Evolutionary conservation across 257 asterid genomes (phyloP).

Genomic region (Gentiana macrophylla): DNA sequence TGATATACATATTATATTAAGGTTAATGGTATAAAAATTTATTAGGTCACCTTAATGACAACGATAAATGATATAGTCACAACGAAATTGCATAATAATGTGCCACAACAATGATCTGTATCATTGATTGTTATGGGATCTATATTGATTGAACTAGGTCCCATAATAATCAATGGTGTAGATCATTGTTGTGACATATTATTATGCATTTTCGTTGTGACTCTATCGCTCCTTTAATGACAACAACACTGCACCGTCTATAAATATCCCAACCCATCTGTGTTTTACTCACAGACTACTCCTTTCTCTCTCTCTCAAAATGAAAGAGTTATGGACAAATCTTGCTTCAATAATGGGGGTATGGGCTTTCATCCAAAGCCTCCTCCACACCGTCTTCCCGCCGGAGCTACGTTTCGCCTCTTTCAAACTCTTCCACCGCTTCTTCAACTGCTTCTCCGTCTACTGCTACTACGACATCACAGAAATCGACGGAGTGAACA

Average conservation of each 20-base stretch:
- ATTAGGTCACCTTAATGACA: too few species aligned
- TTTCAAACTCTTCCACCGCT: constrained; percentile 23
- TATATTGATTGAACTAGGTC: too few species aligned
- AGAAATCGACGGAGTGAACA: constrained; percentile 38
- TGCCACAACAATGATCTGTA: too few species aligned
- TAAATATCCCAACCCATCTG: constrained; percentile 9
- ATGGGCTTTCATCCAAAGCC: constrained; percentile 34
- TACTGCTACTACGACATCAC: constrained; percentile 42
- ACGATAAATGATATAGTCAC: too few species aligned
- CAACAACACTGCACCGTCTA: neutral
- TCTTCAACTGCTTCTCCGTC: constrained; percentile 27
- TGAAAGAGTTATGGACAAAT: constrained; percentile 38
- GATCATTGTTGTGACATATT: too few species aligned
- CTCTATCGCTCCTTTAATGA: too few species aligned
- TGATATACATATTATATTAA: too few species aligned
- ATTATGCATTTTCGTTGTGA: too few species aligned
- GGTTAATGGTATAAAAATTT: too few species aligned
- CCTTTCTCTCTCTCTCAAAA: constrained; percentile 1
- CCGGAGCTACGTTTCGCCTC: constrained; percentile 29
- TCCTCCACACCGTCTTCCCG: constrained; percentile 31
- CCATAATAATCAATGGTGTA: too few species aligned
- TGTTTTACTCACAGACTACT: neutral
- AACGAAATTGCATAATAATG: too few species aligned
- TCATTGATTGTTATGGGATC: too few species aligned
- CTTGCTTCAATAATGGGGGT: constrained; percentile 40